Percentiles rank a stretch among this genome's conserved stretches.
These are phyloP conservation scores for Salvia rosmarinus DNA, from an alignment of 257 asterid genomes.

Conservation along the genomic window DNA sequence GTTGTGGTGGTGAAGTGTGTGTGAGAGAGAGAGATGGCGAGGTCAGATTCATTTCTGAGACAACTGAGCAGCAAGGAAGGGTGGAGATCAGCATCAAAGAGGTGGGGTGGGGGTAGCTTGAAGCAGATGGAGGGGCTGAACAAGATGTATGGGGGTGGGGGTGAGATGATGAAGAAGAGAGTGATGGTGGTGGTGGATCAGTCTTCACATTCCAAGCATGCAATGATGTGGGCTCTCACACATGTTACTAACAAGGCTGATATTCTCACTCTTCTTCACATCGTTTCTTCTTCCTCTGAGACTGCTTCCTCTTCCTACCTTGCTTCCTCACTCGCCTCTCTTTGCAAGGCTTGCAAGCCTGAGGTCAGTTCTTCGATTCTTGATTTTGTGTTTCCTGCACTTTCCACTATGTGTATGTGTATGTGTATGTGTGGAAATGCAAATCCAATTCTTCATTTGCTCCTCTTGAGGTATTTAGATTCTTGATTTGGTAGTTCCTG, in stretches of 20 bases:
- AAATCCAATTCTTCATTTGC: background rate
- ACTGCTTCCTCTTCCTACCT: conserved; percentile 46
- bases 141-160: conserved; percentile 21
- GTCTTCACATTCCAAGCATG: conserved; percentile 66
- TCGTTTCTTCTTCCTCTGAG: conserved; percentile 50
- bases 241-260: conserved; percentile 82
- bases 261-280: conserved; percentile 74
- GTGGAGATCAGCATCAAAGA: conserved; percentile 64
- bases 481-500: no score
- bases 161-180: conserved; percentile 73
- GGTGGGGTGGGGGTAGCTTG: conserved; percentile 53
- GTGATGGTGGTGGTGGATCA: conserved; percentile 96
- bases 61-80: conserved; percentile 81
- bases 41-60: conserved; percentile 63
- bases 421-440: no score
- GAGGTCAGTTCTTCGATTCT: conserved; percentile 49
- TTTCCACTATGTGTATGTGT: no score
- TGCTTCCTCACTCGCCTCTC: conserved; percentile 74
- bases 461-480: background rate
- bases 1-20: conserved; percentile 2
- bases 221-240: conserved; percentile 97
- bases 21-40: conserved; percentile 8
- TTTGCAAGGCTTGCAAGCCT: conserved; percentile 85
- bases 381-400: background rate
- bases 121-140: conserved; percentile 60